Evolutionary conservation across 2,329 filamentous ascomycete species (phyloP), one percentile per base, ranked within the genome.

Genomic region (Penicillium freii): DNA sequence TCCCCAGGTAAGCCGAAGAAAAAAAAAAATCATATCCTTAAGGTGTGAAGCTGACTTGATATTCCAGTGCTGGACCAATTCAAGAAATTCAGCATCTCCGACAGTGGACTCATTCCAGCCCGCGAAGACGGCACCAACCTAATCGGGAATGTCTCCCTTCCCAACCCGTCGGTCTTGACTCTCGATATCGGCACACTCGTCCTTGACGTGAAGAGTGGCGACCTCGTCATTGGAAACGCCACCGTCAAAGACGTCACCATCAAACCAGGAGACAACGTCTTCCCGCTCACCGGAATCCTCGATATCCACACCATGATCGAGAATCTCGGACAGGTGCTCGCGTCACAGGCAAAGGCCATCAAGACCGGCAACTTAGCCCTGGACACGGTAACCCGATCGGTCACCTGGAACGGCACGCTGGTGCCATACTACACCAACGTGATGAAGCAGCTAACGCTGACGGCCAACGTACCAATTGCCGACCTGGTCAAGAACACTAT

Each of bases 161-260:
- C 82, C 55, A 87, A 86, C 66, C 83, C 82, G 0, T 83, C 82
- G 1, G 74, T 83, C 29, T 71, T 84, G 69, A 84, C 79, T 4
- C 68, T 85, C 47, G 76, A 80, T 45, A 78, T 86, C 58, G 84
- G 83, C 59, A 81, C 82, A 56, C 78, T 84, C 1, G 79, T 80
- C 6, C 73, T 85, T 62, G 73, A 80, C 57, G 76, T 86, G 56
- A 76, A 75, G 39, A 77, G 81, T 53, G 77, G 77, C 36, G 73
- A 75, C 38, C 75, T 75, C 5, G 44, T 74, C 6, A 78, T 86
- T 47, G 84, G 82, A 42, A 80, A 76, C 51, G 67, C 78, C 2
- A 77, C 80, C 0, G 71, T 86, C 29, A 69, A 76, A 36, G 70
- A 84, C 62, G 72, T 86, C 34, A 71, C 77, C 9, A 72, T 86